Evolutionary conservation across 805 yeast genomes (phyloP), one percentile per base, ranked within the genome.

Genomic region (Wickerhamiella australiensis): DNA sequence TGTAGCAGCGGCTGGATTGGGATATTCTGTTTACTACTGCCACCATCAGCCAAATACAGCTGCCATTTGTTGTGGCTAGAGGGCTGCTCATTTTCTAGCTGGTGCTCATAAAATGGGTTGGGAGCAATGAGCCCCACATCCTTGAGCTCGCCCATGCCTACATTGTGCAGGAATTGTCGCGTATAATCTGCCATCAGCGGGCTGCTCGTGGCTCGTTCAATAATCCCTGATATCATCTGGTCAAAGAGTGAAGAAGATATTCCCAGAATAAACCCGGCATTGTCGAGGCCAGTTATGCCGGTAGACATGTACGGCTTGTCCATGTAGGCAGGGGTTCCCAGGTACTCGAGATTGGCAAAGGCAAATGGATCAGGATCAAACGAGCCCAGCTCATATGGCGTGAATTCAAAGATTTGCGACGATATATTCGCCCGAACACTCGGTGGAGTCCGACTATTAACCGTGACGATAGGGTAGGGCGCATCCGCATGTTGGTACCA

Each of bases 261-360:
- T 29, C 83, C 85, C 65, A 79, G 67, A 46, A 79, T 67, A 60
- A 75, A 85, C 5, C 92, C 88, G 15, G 84, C 78, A 57, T 83
- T 82, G 65, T 85, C 95, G 53, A 75, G 78, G 7, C 87, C 87
- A 2, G 65, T 73, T 50, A 59, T 35, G 65, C 58, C 57, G 3
- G 12, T n/a, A 11, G 7, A 12, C 15, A 33, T 17, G 8, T 33
- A 22, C 15, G 52, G 47, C 8, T 15, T 23, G 35, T 43, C 53
- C 36, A 41, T 42, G 33, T 42, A 25, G 18, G 44, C 22, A 6
- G 31, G 38, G 2, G 46, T 50, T 5, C 92, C 92, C 49, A 81
- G 59, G 59, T 80, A 82, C 61, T 75, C 72, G 23, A 77, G 62
- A 52, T 80, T 77, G 13, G 78, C 68, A 62, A 82, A 82, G 3